These are phyloP conservation scores for Xylaria telfairii DNA, from an alignment of 495 filamentous ascomycete genomes.

Conservation along the genomic window DNA sequence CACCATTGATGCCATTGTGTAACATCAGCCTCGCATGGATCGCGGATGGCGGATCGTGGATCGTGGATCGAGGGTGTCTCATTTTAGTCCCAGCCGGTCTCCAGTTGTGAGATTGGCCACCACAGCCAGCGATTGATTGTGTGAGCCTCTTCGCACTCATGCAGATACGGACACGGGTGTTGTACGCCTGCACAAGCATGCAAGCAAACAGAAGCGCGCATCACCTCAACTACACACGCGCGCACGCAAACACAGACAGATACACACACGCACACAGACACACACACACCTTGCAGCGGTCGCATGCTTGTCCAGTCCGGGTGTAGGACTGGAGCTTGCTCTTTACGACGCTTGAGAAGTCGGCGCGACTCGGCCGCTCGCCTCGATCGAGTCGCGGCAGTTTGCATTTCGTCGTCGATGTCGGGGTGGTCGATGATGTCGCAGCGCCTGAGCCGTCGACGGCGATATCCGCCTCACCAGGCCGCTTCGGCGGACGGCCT, in stretches of 20 bases:
- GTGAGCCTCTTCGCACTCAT: constrained; percentile 1
- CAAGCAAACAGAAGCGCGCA: constrained; percentile 4
- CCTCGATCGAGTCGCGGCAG: constrained; percentile 52
- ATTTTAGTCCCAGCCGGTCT: not conserved
- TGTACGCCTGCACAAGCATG: not conserved
- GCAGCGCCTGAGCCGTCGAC: constrained; percentile 8
- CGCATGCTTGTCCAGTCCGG: constrained; percentile 86
- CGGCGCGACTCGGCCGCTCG: constrained; percentile 48
- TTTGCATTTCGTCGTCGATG: constrained; percentile 50
- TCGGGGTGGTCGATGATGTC: constrained; percentile 30
- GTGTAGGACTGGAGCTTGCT: constrained; percentile 67
- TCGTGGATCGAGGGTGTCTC: not conserved
- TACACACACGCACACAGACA: not conserved
- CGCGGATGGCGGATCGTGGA: not conserved
- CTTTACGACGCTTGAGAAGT: constrained; percentile 72
- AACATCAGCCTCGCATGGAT: not conserved
- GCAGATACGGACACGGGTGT: not conserved
- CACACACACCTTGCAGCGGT: constrained; percentile 80
- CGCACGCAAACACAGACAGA: no score
- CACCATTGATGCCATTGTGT: not conserved
- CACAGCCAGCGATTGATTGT: not conserved
- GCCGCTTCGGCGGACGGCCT: constrained; percentile 48
- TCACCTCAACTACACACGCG: not conserved
- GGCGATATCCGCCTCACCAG: constrained; percentile 44
- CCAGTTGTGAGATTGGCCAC: not conserved